Conservation (phyloP, 306 rosid genomes). For the Pterocarpus macrocarpus region DNA sequence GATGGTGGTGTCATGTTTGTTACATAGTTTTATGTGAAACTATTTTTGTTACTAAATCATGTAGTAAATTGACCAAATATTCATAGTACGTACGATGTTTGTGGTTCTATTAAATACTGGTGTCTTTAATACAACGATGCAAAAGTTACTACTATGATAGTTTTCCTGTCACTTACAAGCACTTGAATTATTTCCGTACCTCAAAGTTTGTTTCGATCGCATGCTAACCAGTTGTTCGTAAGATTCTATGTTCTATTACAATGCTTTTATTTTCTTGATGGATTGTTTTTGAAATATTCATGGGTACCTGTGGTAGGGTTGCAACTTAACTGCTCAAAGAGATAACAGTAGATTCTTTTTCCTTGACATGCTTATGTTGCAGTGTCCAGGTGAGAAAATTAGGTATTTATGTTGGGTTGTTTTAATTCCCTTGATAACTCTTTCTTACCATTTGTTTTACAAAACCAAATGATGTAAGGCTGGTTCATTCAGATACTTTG, state of each 20-base stretch:
- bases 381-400: constrained; percentile 87
- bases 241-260: not conserved
- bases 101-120: constrained; percentile 17
- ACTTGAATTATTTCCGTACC: not conserved
- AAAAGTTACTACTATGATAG: not conserved
- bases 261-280: not conserved
- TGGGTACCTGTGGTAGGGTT: constrained; percentile 63
- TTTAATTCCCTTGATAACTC: constrained; percentile 8
- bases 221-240: constrained; percentile 5
- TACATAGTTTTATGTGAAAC: not conserved
- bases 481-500: not conserved
- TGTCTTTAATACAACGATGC: not conserved
- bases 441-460: constrained; percentile 14
- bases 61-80: not conserved
- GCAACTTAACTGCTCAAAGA: constrained; percentile 87
- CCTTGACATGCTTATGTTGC: constrained; percentile 84
- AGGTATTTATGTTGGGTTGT: constrained; percentile 49
- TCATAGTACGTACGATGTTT: not conserved
- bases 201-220: not conserved
- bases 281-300: constrained; percentile 39
- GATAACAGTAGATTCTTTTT: constrained; percentile 70
- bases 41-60: not conserved
- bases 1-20: not conserved
- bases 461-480: constrained; percentile 1
- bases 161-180: not conserved